phyloP scores from a whole-genome alignment of 345 rosid genomes.

The Passiflora organensis region DNA sequence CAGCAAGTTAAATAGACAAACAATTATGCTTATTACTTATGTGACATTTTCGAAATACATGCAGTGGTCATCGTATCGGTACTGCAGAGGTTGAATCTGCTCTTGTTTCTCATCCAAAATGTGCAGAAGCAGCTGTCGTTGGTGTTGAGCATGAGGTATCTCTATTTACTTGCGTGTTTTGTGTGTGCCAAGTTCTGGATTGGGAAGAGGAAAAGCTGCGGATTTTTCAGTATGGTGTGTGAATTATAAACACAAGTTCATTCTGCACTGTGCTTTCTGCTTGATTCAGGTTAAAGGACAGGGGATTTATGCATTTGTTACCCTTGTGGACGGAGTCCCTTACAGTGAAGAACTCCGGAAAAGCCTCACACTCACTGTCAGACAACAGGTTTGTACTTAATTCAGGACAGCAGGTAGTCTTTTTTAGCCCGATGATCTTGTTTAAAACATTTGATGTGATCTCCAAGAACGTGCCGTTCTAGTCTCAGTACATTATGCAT shows the following conservation, averaged over 20 bases:
- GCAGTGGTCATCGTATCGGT: conserved; percentile 97
- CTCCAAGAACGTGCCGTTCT: no score
- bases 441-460: no score
- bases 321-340: conserved; percentile 80
- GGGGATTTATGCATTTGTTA: conserved; percentile 94
- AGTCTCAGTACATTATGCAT: no score
- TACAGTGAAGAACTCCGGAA: conserved; percentile 86
- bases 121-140: conserved; percentile 98
- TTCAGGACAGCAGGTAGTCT: background rate
- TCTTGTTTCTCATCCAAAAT: conserved; percentile 86
- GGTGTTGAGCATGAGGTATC: conserved; percentile 90
- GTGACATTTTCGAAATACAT: conserved; percentile 17
- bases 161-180: background rate
- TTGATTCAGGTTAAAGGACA: conserved; percentile 77
- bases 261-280: conserved; percentile 4
- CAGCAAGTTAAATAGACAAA: background rate
- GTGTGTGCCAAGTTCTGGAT: background rate
- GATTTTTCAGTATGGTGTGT: no score
- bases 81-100: conserved; percentile 99
- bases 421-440: no score
- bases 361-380: conserved; percentile 60
- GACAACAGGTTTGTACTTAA: conserved; percentile 59
- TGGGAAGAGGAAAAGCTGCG: background rate
- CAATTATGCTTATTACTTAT: background rate
- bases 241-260: background rate